A percentile compares a stretch with the other conserved stretches of the same genome.
These are phyloP conservation scores for Verticillium klebahnii DNA, from an alignment of 2,329 filamentous ascomycete genomes.

Conservation along the genomic window DNA sequence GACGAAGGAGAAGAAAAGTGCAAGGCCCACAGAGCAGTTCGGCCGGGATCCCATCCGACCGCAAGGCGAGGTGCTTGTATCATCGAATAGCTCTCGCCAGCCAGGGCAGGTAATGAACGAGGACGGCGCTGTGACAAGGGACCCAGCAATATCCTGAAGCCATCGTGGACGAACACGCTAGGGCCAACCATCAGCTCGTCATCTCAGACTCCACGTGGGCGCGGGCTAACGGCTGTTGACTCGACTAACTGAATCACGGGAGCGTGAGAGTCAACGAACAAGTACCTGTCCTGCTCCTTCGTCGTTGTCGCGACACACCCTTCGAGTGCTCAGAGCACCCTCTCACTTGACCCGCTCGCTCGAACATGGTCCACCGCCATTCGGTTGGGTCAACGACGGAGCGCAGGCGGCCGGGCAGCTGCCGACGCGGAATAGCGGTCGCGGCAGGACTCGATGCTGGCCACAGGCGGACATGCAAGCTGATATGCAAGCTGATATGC, in stretches of 20 bases:
- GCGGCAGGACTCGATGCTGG: neutral
- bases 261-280: neutral
- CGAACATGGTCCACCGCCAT: neutral
- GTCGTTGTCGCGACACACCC: neutral
- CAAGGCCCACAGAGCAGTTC: neutral
- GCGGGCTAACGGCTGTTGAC: neutral
- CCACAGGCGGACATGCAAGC: neutral
- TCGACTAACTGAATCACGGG: neutral
- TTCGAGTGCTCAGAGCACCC: no score
- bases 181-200: neutral
- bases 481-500: neutral
- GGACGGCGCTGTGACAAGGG: neutral
- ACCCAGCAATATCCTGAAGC: neutral
- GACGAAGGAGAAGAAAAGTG: neutral
- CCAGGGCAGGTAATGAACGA: neutral
- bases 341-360: neutral
- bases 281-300: no score
- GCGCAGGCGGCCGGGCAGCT: no score
- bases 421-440: neutral
- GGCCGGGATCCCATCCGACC: neutral
- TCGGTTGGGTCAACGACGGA: neutral
- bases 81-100: neutral
- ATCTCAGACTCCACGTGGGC: neutral
- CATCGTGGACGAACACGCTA: neutral
- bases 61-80: neutral